These are phyloP conservation scores for Podospora fimiseda DNA, from an alignment of 495 filamentous ascomycete genomes.

Conservation along the genomic window DNA sequence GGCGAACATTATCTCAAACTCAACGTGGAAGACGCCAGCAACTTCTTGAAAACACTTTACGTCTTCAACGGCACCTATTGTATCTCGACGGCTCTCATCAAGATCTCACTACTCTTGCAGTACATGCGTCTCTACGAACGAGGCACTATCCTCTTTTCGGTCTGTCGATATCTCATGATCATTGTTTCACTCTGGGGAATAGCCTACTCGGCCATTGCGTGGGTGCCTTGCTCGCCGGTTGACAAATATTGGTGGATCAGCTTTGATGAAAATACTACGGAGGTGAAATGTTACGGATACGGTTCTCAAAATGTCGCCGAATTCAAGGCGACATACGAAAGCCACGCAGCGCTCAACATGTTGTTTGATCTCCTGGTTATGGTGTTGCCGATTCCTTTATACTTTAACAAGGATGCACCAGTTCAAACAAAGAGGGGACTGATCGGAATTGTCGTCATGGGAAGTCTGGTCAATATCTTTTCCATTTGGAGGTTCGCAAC, in stretches of 20 bases:
- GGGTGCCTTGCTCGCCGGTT: constrained; percentile 29
- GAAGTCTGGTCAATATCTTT: constrained; percentile 25
- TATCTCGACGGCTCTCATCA: constrained; percentile 27
- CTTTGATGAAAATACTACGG: background rate
- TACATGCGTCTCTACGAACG: constrained; percentile 28
- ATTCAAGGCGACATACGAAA: constrained; percentile 26
- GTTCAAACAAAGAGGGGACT: constrained; percentile 17
- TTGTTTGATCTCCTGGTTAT: constrained; percentile 28
- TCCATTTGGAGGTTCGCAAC: constrained; percentile 28
- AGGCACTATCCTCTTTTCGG: constrained; percentile 12
- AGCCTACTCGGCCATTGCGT: constrained; percentile 27
- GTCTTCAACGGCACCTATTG: constrained; percentile 25
- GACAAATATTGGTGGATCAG: constrained; percentile 16
- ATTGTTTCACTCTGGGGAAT: constrained; percentile 27
- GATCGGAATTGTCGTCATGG: constrained; percentile 24
- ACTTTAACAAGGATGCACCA: constrained; percentile 21
- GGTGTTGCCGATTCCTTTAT: constrained; percentile 26
- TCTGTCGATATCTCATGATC: constrained; percentile 15
- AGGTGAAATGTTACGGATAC: constrained; percentile 22
- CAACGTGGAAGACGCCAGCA: constrained; percentile 8
- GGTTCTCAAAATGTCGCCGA: constrained; percentile 16
- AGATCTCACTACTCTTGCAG: constrained; percentile 30
- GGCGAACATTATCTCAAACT: constrained; percentile 22
- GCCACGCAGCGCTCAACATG: constrained; percentile 29
- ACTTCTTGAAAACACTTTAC: constrained; percentile 23